phyloP scores from a whole-genome alignment of 2,329 filamentous ascomycete species.

The Fusarium pseudonygamai region DNA sequence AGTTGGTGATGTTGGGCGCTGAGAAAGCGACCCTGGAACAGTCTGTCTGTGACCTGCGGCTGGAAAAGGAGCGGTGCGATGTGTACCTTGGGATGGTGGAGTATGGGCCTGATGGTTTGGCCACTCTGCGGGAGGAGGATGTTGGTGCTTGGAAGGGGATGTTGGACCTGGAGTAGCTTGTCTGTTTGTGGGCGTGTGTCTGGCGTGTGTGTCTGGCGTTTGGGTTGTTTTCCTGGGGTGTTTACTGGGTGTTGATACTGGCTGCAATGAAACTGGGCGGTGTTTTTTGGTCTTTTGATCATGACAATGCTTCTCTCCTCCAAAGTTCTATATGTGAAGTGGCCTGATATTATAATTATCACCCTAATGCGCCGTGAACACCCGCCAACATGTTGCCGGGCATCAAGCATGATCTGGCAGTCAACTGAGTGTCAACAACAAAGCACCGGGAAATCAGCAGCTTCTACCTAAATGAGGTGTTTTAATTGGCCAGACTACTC shows the following conservation, averaged over 20 bases:
- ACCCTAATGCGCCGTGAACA: no score
- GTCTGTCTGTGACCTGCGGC: not conserved
- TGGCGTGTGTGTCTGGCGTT: not conserved
- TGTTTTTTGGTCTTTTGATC: not conserved
- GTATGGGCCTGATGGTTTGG: not conserved
- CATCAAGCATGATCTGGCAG: not conserved
- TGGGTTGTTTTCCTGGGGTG: not conserved
- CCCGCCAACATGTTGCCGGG: no score
- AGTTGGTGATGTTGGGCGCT: not conserved
- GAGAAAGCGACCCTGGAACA: not conserved
- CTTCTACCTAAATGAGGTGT: fast-evolving
- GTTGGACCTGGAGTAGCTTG: not conserved
- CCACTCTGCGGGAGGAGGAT: not conserved
- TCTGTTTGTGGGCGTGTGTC: not conserved
- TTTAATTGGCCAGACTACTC: not conserved
- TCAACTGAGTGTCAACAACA: not conserved
- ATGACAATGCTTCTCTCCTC: not conserved
- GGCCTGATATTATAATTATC: not conserved
- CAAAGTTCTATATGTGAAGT: fast-evolving
- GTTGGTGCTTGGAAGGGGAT: not conserved
- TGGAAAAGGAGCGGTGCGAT: not conserved
- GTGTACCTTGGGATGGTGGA: not conserved
- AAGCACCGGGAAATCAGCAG: not conserved
- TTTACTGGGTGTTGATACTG: not conserved
- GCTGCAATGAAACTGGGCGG: not conserved